These are phyloP conservation scores for Eucalyptus marginata DNA, from an alignment of 345 rosid genomes.

Conservation along the genomic window DNA sequence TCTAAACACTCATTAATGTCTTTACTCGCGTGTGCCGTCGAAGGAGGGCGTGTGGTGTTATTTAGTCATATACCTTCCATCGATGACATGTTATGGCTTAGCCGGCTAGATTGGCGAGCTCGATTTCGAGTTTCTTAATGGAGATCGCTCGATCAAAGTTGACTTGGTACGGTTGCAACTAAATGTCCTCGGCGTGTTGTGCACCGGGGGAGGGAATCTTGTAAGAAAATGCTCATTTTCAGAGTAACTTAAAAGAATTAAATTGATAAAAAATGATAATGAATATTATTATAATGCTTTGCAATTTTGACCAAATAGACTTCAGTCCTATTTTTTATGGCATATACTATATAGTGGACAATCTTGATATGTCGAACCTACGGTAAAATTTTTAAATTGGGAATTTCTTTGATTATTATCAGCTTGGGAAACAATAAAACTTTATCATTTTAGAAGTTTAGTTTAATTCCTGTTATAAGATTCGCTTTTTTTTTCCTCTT, in stretches of 20 bases:
- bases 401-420: not conserved
- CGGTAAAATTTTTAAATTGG: no score
- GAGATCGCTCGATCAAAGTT: fast-evolving
- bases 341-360: not conserved
- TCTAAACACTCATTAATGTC: not conserved
- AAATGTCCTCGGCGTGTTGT: no score
- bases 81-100: fast-evolving
- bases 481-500: no score
- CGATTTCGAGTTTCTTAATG: no score
- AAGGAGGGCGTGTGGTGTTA: fast-evolving
- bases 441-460: not conserved
- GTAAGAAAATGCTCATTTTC: no score
- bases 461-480: not conserved
- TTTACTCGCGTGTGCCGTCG: fast-evolving
- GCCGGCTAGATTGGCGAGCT: fast-evolving
- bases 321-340: not conserved
- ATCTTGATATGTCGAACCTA: not conserved
- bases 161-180: fast-evolving
- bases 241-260: no score
- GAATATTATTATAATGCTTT: no score
- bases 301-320: not conserved
- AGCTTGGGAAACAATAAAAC: not conserved
- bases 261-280: no score
- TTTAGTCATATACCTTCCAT: no score
- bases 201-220: no score